Base-by-base conservation (phyloP, 2,329 filamentous ascomycete genomes). In the Penicillium thymicola region DNA sequence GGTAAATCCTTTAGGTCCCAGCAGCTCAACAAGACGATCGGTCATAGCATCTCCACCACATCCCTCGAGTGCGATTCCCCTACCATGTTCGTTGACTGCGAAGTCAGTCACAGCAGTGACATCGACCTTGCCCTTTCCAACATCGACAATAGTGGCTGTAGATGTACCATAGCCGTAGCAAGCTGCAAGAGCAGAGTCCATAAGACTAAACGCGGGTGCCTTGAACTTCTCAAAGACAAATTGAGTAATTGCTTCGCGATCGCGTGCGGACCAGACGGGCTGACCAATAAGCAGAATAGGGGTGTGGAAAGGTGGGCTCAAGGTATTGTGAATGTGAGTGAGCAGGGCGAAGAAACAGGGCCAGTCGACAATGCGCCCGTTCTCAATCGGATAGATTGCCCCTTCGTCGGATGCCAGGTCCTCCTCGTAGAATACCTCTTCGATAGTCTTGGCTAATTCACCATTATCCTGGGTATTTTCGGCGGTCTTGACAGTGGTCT, bases 171-270 rank as follows among this genome's bases (percentile, higher is more conserved):
- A 97, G 55, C 94, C 86, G 68, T 85, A 88, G 56, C 79, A 88
- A 0, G 91, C 89, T 27, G 94, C 92, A 45, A 95, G 78, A 3
- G 90, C 92, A 65, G 91, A 89, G 75, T 97, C 90, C 78, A 99
- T 88, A 60, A 97, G 82, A 66, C 89, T 92, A 50, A 99, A 89
- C 0, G 90, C 92, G 0, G 94, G 94, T 0, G 91, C 94, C 78
- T 93, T 94, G 71, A 96, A 96, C 76, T 94, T 95, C 76, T 99
- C 94, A 69, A 99, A 99, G 62, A 97, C 85, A 79, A 96, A 99
- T 61, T 94, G 90, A 14, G 92, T 89, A 63, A 99, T 87, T 38
- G 84, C 84, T 75, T 97, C 93, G 71, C 88, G 88, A 73, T 97
- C 92, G 60, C 89, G 87, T 9, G 89, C 85, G 4, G 91, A 92